Percentiles rank a stretch among this genome's conserved stretches.
phyloP scores from a whole-genome alignment of 495 filamentous ascomycete species.

The Glonium stellatum region DNA sequence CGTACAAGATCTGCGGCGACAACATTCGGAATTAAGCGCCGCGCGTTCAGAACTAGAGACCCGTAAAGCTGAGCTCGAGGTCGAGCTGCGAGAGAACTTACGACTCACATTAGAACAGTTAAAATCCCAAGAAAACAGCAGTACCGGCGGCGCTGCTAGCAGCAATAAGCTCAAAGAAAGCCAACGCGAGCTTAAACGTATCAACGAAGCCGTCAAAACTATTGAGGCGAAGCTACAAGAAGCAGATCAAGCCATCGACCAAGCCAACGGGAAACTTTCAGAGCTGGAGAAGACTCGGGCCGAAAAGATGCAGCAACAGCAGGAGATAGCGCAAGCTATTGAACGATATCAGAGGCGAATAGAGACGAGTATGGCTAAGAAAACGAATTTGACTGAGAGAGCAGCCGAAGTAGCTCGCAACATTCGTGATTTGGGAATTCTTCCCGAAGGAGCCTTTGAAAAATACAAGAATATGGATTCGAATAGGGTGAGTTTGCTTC shows the following conservation, averaged over 20 bases:
- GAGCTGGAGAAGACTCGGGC: constrained; percentile 57
- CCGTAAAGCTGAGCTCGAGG: constrained; percentile 71
- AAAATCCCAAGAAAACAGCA: constrained; percentile 65
- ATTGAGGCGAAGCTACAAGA: constrained; percentile 60
- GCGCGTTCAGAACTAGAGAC: constrained; percentile 72
- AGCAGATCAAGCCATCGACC: constrained; percentile 65
- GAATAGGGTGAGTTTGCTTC: constrained; percentile 50
- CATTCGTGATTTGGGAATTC: constrained; percentile 85
- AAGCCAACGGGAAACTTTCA: constrained; percentile 50
- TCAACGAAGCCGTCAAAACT: constrained; percentile 36
- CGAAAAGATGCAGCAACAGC: constrained; percentile 59
- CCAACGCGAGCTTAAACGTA: constrained; percentile 73
- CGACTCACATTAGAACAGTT: constrained; percentile 82
- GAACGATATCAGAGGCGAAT: constrained; percentile 83
- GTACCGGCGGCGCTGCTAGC: constrained; percentile 47
- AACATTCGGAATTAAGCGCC: constrained; percentile 65
- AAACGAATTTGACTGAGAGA: constrained; percentile 66
- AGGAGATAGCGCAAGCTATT: constrained; percentile 72
- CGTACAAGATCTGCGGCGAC: constrained; percentile 64
- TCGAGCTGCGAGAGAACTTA: constrained; percentile 79
- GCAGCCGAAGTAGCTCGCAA: constrained; percentile 74
- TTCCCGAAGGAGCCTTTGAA: constrained; percentile 90
- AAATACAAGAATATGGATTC: constrained; percentile 77
- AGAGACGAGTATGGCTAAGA: constrained; percentile 86
- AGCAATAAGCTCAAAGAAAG: constrained; percentile 61